A percentile compares a stretch with the other conserved stretches of the same genome.
phyloP scores from a whole-genome alignment of 139 green algal species.

The Nannochloris sp. region DNA sequence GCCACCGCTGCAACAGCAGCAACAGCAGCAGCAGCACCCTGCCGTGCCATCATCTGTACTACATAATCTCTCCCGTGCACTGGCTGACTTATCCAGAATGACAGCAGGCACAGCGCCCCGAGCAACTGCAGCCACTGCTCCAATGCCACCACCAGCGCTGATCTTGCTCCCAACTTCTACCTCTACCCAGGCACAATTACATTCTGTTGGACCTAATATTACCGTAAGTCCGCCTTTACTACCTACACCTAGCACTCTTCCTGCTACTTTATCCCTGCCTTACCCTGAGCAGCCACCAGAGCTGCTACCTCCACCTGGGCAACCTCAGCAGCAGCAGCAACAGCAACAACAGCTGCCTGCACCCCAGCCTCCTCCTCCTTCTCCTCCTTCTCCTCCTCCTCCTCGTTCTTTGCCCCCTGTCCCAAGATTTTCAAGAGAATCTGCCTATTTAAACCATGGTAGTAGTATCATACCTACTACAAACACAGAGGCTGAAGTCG shows the following conservation, averaged over 20 bases:
- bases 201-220: too few species aligned
- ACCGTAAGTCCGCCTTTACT: not conserved
- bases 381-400: not conserved
- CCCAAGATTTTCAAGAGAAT: not conserved
- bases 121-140: not conserved
- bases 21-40: not conserved
- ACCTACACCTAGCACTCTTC: not conserved
- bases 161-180: too few species aligned
- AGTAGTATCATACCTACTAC: not conserved
- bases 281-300: not conserved
- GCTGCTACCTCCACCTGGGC: not conserved
- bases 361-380: not conserved
- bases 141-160: not conserved
- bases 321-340: not conserved
- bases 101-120: not conserved
- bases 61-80: not conserved
- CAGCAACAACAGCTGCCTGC: not conserved
- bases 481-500: not conserved
- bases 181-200: too few species aligned
- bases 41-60: not conserved
- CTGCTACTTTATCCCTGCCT: not conserved
- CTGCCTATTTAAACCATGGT: conserved; percentile 1
- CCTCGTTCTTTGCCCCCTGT: not conserved
- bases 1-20: not conserved
- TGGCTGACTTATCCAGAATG: not conserved